Conservation (phyloP, 2,329 filamentous ascomycete species). For the Rhexocercosporidium sp. region DNA sequence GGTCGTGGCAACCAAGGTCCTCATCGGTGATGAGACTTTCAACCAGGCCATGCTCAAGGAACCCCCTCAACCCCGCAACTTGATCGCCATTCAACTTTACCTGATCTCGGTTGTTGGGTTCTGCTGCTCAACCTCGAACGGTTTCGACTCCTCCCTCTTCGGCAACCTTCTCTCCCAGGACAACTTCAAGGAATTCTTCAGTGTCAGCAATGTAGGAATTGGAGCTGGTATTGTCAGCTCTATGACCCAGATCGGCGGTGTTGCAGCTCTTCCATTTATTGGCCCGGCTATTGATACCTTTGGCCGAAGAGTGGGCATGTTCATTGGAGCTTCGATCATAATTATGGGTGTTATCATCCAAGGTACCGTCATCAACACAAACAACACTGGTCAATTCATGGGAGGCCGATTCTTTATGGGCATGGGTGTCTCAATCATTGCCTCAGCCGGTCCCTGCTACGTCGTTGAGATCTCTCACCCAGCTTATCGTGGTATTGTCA, state of each 20-base stretch:
- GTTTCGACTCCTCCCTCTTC: slow-evolving; percentile 56
- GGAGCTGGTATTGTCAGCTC: slow-evolving; percentile 55
- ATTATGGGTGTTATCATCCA: slow-evolving; percentile 53
- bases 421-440: slow-evolving; percentile 55
- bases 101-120: slow-evolving; percentile 51
- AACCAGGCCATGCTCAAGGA: slow-evolving; percentile 54
- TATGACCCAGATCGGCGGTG: slow-evolving; percentile 56
- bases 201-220: slow-evolving; percentile 48
- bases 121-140: slow-evolving; percentile 56
- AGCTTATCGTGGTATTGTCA: slow-evolving; percentile 49
- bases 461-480: slow-evolving; percentile 53
- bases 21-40: slow-evolving; percentile 42
- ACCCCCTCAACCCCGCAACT: slow-evolving; percentile 49
- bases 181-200: slow-evolving; percentile 47
- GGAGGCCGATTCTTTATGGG: slow-evolving; percentile 64
- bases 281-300: slow-evolving; percentile 53
- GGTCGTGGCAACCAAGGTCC: slow-evolving; percentile 21
- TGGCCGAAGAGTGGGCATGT: slow-evolving; percentile 53
- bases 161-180: slow-evolving; percentile 51
- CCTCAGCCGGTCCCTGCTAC: slow-evolving; percentile 52
- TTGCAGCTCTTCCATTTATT: slow-evolving; percentile 52
- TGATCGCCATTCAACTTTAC: slow-evolving; percentile 48
- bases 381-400: slow-evolving; percentile 49
- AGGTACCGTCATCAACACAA: slow-evolving; percentile 39
- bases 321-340: slow-evolving; percentile 48